These are phyloP conservation scores for Tetracentron sinense DNA, from an alignment of 164 flowering plant genomes.

Conservation along the genomic window DNA sequence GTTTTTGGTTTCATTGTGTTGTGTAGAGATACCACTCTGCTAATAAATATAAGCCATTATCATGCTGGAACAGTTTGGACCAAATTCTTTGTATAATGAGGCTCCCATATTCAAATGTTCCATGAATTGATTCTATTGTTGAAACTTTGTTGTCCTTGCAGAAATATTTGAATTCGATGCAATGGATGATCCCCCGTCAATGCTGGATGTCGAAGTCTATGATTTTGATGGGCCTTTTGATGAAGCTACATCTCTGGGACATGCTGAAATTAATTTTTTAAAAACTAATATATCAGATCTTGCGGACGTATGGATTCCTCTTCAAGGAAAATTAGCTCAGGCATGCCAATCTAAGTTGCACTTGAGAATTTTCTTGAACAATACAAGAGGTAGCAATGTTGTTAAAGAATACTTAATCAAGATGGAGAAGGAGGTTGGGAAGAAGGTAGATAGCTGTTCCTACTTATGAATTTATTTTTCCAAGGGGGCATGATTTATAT, in stretches of 20 bases:
- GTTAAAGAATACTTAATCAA: conserved; percentile 67
- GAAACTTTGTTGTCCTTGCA: conserved; percentile 31
- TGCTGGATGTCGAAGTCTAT: conserved; percentile 78
- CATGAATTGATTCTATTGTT: conserved; percentile 2
- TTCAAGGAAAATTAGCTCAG: conserved; percentile 82
- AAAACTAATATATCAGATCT: conserved; percentile 68
- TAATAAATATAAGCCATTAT: not conserved
- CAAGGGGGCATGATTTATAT: not conserved
- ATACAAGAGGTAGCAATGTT: conserved; percentile 64
- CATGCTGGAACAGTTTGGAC: not conserved
- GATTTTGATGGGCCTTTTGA: conserved; percentile 98
- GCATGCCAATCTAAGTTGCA: conserved; percentile 88
- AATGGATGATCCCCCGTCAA: conserved; percentile 93
- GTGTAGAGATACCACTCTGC: not conserved
- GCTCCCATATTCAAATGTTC: not conserved
- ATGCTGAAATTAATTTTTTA: conserved; percentile 80
- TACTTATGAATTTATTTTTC: conserved; percentile 3
- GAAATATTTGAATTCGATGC: conserved; percentile 99
- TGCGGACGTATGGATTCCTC: conserved; percentile 89
- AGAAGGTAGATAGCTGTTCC: conserved; percentile 55
- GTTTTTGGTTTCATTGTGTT: not conserved
- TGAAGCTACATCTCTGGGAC: conserved; percentile 86
- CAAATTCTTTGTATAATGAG: not conserved
- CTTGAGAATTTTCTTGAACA: conserved; percentile 73
- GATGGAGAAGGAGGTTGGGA: conserved; percentile 96